These are phyloP conservation scores for Albatrellus sp. DNA, from an alignment of 1,284 basidiomycete species.

Conservation along the genomic window DNA sequence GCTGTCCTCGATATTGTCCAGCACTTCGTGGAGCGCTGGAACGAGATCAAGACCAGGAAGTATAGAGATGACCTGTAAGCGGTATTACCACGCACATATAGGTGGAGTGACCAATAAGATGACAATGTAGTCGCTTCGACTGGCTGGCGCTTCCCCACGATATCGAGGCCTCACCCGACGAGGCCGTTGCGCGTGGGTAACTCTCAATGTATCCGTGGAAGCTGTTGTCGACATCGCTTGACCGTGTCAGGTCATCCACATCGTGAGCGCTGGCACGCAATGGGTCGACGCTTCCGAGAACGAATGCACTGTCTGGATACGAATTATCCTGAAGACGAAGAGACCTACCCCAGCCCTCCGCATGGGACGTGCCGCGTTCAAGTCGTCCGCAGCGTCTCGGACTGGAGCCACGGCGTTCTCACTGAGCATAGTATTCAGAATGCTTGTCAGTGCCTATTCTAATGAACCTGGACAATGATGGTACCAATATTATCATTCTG, in stretches of 20 bases:
- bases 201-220: not conserved
- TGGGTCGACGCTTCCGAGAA: constrained; percentile 52
- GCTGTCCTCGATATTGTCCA: constrained; percentile 82
- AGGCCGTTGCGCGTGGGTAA: constrained; percentile 46
- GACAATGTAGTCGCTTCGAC: constrained; percentile 33
- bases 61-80: constrained; percentile 41
- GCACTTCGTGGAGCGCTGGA: constrained; percentile 86
- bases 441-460: constrained; percentile 48
- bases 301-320: constrained; percentile 30
- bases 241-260: constrained; percentile 68
- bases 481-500: too few species aligned
- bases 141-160: constrained; percentile 82
- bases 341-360: constrained; percentile 25
- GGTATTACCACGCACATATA: constrained; percentile 2
- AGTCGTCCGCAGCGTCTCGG: constrained; percentile 70
- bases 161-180: constrained; percentile 42
- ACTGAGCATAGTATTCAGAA: constrained; percentile 79
- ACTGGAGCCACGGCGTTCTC: constrained; percentile 88
- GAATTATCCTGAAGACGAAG: constrained; percentile 21
- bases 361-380: constrained; percentile 56
- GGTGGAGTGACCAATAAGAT: not conserved
- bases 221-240: not conserved
- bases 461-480: too few species aligned
- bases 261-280: constrained; percentile 43
- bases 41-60: constrained; percentile 76